Evolutionary conservation across 129 eudicot species (phyloP).

Genomic region (Arctium lappa): DNA sequence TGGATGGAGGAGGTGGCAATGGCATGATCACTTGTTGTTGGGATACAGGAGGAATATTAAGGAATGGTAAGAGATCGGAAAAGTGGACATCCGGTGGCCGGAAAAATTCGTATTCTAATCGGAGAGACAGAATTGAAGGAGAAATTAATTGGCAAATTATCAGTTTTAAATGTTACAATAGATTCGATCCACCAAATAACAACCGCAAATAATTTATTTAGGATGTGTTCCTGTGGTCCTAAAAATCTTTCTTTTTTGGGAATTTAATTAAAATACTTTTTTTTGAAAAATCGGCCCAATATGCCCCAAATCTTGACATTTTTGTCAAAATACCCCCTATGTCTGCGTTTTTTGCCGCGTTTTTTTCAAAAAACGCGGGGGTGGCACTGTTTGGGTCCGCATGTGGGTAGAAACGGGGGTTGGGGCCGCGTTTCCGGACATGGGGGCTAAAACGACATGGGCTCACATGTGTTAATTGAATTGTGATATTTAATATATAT

Average conservation of each 20-base stretch:
- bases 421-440: too few relatives aligned
- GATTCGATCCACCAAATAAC: background rate
- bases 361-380: too few relatives aligned
- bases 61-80: background rate
- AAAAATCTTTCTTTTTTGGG: background rate
- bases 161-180: background rate
- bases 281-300: too few relatives aligned
- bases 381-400: too few relatives aligned
- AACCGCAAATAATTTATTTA: background rate
- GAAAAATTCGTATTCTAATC: background rate
- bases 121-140: background rate
- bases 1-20: conserved; percentile 11
- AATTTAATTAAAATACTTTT: too few relatives aligned
- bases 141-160: background rate
- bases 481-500: too few relatives aligned
- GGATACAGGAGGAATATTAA: conserved; percentile 25
- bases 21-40: conserved; percentile 5
- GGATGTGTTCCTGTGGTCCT: conserved; percentile 9
- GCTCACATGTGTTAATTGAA: too few relatives aligned
- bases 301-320: too few relatives aligned
- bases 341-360: too few relatives aligned
- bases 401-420: too few relatives aligned
- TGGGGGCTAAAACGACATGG: too few relatives aligned
- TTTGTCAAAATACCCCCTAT: too few relatives aligned
- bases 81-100: conserved; percentile 5